These are phyloP conservation scores for Ophiostoma triangulosporum DNA, from an alignment of 2,329 filamentous ascomycete genomes.

Conservation along the genomic window DNA sequence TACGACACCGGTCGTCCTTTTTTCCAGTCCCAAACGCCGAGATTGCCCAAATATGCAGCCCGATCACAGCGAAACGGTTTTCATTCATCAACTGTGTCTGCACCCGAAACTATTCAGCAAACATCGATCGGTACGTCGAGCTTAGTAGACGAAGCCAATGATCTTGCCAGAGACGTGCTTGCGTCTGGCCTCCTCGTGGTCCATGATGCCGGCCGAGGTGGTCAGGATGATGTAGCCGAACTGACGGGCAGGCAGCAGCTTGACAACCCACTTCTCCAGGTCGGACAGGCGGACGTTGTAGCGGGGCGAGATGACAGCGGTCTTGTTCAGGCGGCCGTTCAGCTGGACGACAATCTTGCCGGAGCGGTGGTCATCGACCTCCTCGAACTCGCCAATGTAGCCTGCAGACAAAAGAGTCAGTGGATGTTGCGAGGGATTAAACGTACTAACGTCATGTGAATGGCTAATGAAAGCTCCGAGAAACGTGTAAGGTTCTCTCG, in stretches of 20 bases:
- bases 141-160: conserved; percentile 97
- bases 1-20: neutral
- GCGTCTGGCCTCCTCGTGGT: conserved; percentile 97
- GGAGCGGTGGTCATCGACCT: conserved; percentile 98
- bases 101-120: neutral
- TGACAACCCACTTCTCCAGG: conserved; percentile 99
- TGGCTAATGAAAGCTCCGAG: conserved; percentile 39
- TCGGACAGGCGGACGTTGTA: conserved; percentile 98
- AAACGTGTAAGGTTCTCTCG: conserved; percentile 95
- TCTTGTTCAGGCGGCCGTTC: conserved; percentile 97
- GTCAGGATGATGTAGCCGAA: conserved; percentile 99
- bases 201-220: conserved; percentile 99
- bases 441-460: conserved; percentile 65
- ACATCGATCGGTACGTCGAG: neutral
- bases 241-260: conserved; percentile 97
- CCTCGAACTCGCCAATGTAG: conserved; percentile 99
- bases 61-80: conserved; percentile 1
- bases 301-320: conserved; percentile 95
- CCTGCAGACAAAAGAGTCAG: conserved; percentile 36
- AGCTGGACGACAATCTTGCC: conserved; percentile 99
- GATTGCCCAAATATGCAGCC: conserved; percentile 13
- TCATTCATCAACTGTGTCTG: neutral
- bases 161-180: conserved; percentile 99
- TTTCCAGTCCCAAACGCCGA: conserved; percentile 11
- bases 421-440: conserved; percentile 82